Evolutionary conservation across 2,329 filamentous ascomycete genomes (phyloP).

Genomic region (Lithohypha guttulata): DNA sequence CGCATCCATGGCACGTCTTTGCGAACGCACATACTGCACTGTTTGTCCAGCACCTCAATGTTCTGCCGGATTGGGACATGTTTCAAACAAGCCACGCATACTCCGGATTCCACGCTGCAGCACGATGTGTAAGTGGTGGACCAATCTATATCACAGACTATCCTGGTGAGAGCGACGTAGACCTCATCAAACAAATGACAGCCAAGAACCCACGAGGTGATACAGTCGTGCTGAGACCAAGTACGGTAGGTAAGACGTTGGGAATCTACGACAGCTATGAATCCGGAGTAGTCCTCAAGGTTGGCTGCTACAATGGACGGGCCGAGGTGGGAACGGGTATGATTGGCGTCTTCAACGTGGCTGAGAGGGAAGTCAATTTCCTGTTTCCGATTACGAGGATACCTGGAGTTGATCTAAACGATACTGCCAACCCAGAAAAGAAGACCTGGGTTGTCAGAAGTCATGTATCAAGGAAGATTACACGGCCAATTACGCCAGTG

Average conservation of each 20-base stretch:
- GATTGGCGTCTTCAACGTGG: slow-evolving; percentile 76
- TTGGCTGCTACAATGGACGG: slow-evolving; percentile 65
- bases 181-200: slow-evolving; percentile 70
- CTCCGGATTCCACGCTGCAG: slow-evolving; percentile 77
- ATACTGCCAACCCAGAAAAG: slow-evolving; percentile 17
- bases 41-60: slow-evolving; percentile 72
- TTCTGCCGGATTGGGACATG: slow-evolving; percentile 76
- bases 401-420: slow-evolving; percentile 49
- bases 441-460: slow-evolving; percentile 60
- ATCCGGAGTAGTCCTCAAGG: slow-evolving; percentile 61
- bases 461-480: slow-evolving; percentile 56
- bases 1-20: slow-evolving; percentile 92
- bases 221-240: slow-evolving; percentile 73
- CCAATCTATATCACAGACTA: slow-evolving; percentile 91
- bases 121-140: slow-evolving; percentile 78
- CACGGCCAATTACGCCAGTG: slow-evolving; percentile 38
- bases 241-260: slow-evolving; percentile 59
- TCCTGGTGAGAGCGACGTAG: slow-evolving; percentile 67
- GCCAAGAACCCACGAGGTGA: slow-evolving; percentile 59
- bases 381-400: slow-evolving; percentile 62
- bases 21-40: slow-evolving; percentile 83
- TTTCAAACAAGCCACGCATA: slow-evolving; percentile 60
- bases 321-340: slow-evolving; percentile 62
- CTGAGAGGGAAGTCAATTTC: slow-evolving; percentile 51
- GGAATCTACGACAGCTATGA: slow-evolving; percentile 67